A percentile compares a stretch with the other conserved stretches of the same genome.
phyloP scores from a whole-genome alignment of 2,329 filamentous ascomycete species.

The Rosellinia necatrix region DNA sequence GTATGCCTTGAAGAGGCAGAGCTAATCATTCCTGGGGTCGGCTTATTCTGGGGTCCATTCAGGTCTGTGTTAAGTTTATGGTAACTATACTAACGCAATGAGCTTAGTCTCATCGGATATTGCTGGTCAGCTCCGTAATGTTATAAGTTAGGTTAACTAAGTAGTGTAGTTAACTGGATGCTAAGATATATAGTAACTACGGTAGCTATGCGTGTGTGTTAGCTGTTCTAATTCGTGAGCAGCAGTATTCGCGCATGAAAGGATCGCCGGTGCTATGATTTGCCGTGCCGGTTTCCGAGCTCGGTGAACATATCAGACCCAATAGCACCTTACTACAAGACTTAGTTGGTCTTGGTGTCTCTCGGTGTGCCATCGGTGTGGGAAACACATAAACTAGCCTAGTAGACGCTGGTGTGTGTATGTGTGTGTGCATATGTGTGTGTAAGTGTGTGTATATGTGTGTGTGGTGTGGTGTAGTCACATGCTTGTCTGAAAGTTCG shows the following conservation, averaged over 20 bases:
- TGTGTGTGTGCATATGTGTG: not conserved
- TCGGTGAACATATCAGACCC: not conserved
- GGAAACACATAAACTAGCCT: not conserved
- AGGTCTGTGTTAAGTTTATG: too few relatives aligned
- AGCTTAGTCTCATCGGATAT: too few relatives aligned
- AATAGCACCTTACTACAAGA: not conserved
- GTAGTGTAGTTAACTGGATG: not conserved
- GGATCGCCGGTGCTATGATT: not conserved
- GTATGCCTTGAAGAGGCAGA: not conserved
- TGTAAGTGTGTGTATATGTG: not conserved
- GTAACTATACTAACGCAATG: too few relatives aligned
- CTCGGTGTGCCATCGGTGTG: not conserved
- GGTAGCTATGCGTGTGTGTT: not conserved
- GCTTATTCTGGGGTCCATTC: not conserved
- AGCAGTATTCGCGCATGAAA: not conserved
- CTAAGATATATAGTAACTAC: not conserved
- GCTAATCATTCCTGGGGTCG: not conserved
- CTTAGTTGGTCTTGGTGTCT: not conserved
- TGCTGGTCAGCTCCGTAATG: not conserved
- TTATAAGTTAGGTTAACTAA: too few relatives aligned
- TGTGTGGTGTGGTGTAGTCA: too few relatives aligned
- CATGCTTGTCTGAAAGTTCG: not conserved
- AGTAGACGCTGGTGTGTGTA: not conserved
- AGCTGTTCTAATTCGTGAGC: not conserved
- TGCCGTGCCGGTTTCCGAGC: constrained; percentile 3